These are phyloP conservation scores for Salvia splendens DNA, from an alignment of 257 asterid genomes.

Conservation along the genomic window DNA sequence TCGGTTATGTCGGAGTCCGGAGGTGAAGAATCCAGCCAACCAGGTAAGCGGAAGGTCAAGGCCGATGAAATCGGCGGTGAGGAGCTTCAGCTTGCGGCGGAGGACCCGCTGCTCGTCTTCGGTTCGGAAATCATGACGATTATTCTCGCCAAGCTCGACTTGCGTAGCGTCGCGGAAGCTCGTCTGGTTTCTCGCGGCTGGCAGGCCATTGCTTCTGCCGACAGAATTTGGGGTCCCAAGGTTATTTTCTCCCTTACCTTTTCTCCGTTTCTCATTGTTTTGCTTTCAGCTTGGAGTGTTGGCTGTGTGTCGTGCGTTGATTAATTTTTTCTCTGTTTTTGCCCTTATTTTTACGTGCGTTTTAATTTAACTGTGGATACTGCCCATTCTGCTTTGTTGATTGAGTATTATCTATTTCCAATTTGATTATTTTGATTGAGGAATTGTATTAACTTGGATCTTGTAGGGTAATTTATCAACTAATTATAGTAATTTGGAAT, in stretches of 20 bases:
- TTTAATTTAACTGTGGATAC: too few relatives aligned
- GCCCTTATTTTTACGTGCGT: too few relatives aligned
- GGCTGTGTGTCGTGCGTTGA: too few relatives aligned
- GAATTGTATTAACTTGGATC: not conserved
- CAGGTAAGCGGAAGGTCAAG: constrained; percentile 18
- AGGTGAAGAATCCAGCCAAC: not conserved
- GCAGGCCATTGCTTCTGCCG: constrained; percentile 61
- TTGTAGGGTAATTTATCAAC: not conserved
- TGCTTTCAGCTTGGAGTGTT: too few relatives aligned
- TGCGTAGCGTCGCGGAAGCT: constrained; percentile 70
- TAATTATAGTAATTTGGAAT: not conserved
- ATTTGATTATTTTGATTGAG: too few relatives aligned
- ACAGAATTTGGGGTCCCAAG: constrained; percentile 73
- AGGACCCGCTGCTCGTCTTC: constrained; percentile 58
- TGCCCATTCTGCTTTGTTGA: too few relatives aligned
- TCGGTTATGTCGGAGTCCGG: constrained; percentile 23
- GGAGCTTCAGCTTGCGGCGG: too few relatives aligned
- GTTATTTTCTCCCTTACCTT: constrained; percentile 40
- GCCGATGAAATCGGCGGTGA: constrained; percentile 6
- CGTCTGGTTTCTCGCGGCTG: constrained; percentile 65
- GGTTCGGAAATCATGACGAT: constrained; percentile 63
- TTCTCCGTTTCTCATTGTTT: not conserved
- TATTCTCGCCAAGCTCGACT: constrained; percentile 58
- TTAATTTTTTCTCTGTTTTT: too few relatives aligned
- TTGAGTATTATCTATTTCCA: too few relatives aligned